Conservation (phyloP, 2,329 filamentous ascomycete genomes). For the Xylaria sp. region DNA sequence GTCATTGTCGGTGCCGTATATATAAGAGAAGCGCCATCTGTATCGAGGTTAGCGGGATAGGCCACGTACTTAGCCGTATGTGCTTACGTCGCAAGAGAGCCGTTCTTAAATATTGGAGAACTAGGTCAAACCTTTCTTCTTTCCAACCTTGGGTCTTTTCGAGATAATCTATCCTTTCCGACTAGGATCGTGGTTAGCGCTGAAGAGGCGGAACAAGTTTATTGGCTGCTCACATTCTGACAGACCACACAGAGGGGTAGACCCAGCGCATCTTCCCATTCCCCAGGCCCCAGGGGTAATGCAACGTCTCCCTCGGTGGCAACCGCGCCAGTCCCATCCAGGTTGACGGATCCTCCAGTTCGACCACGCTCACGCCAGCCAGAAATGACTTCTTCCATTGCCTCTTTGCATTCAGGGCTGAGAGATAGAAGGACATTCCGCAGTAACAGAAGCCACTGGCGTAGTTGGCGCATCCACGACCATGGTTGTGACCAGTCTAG, state of each 20-base stretch:
- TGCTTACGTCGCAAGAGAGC: conserved; percentile 80
- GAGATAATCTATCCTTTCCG: conserved; percentile 87
- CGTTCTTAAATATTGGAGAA: conserved; percentile 90
- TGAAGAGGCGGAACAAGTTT: conserved; percentile 15
- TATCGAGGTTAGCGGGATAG: not conserved
- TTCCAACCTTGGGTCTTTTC: conserved; percentile 93
- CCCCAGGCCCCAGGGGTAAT: conserved; percentile 81
- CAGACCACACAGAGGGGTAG: conserved; percentile 93
- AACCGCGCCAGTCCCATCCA: conserved; percentile 66
- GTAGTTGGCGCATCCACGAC: conserved; percentile 86
- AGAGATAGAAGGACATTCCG: conserved; percentile 76
- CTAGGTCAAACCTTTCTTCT: conserved; percentile 95
- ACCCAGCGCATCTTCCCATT: conserved; percentile 90
- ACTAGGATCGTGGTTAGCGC: conserved; percentile 50
- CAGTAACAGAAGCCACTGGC: conserved; percentile 87
- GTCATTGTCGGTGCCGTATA: conserved; percentile 81
- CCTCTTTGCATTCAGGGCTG: conserved; percentile 75
- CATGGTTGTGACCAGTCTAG: conserved; percentile 95
- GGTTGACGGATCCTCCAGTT: conserved; percentile 64
- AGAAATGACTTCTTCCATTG: conserved; percentile 85
- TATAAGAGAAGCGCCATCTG: conserved; percentile 83
- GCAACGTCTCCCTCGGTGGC: conserved; percentile 70
- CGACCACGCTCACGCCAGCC: conserved; percentile 79
- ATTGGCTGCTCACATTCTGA: conserved; percentile 72
- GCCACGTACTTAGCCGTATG: not conserved